Base-by-base conservation (phyloP, 306 rosid species). In the Cicer pinnatifidum region DNA sequence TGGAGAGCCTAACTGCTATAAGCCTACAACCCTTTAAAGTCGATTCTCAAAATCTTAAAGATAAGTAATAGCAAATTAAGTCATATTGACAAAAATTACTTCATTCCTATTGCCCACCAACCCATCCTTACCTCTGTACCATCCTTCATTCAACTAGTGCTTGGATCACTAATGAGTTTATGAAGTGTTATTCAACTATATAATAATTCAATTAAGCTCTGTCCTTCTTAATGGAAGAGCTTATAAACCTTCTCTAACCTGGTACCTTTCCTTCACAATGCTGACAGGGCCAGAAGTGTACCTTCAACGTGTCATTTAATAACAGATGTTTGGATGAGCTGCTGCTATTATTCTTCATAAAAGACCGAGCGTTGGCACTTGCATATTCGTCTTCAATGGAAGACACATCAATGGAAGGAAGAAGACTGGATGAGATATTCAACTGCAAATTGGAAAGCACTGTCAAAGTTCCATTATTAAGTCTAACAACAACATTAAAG, bases 281-380 rank as follows among this genome's bases (percentile, higher is more conserved):
- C 73, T 35, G 59, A 56, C 40, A 56, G 19, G 59, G 50, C 45
- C 70, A 61, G 58, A 67, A 46, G 37, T 37, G 52, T 81, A 95
- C 99, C 99, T 88, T 86, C 8, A 86, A 69, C 41, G 96, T 82
- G 60, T 76, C 88, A 83, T 90, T 90, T 72, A 65, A 68, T 20
- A 73, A 87, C 75, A 38, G 86, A 58, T 82, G 40, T 63, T 78
- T 82, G 78, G 86, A 75, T 52, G 86, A 62, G 83, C 61, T 58
- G 63, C 81, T 77, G 75, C 23, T 61, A 33, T 82, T 79, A 48
- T 71, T 88, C 81, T 73, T 84, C 57, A 59, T 56, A 75, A 72
- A 33, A 75, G 88, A 80, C 73, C 53, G 81, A 15, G 71, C 73
- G 54, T 57, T 78, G 82, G 50, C 76, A 82, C 75, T 81, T 39